A percentile compares a stretch with the other conserved stretches of the same genome.
Conservation (phyloP, 208 protist genomes). For the Leishmania turanica region DNA sequence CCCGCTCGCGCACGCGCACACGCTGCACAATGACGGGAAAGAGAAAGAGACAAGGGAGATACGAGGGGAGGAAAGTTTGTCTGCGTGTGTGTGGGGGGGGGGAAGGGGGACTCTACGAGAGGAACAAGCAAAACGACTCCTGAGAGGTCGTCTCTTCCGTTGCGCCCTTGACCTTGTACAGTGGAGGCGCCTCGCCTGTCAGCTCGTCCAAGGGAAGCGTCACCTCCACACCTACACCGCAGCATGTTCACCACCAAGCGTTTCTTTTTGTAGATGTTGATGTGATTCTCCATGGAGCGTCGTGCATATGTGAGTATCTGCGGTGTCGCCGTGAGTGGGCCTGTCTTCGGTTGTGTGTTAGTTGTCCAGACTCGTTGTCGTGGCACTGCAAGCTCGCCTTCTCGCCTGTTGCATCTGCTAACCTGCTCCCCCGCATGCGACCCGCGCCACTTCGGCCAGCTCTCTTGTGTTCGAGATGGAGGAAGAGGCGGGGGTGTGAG, state of each 20-base stretch:
- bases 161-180: neutral
- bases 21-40: neutral
- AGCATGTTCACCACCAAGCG: neutral
- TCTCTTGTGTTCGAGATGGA: neutral
- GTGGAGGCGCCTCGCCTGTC: neutral
- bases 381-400: neutral
- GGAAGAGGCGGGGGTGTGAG: neutral
- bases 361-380: neutral
- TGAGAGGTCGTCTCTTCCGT: neutral
- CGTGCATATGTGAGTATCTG: neutral
- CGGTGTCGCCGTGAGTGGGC: neutral
- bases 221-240: neutral
- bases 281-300: neutral
- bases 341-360: neutral
- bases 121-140: neutral
- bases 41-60: neutral
- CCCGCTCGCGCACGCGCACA: neutral
- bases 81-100: neutral
- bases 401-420: neutral
- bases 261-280: neutral
- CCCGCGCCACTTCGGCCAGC: neutral
- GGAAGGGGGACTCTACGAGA: too few relatives aligned
- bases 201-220: neutral
- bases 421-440: neutral
- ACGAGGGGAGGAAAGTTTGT: neutral